Base-by-base conservation (phyloP, 129 eudicot species). In the Tagetes patula region DNA sequence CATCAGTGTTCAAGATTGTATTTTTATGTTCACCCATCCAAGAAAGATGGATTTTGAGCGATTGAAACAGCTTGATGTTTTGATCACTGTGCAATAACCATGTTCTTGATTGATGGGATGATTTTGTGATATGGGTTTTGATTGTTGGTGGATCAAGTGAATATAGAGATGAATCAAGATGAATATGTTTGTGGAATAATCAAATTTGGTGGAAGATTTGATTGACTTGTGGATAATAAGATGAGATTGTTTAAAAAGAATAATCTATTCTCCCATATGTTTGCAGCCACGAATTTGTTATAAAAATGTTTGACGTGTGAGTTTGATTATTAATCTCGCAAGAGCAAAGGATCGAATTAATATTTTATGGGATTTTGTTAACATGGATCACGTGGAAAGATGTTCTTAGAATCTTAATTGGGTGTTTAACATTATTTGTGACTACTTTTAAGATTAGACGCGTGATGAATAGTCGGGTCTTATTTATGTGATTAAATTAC, bases 21-120 rank as follows among this genome's bases (percentile, higher is more conserved):
- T 70, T 53, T 70, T 77, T 52, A 31, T 59, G 47, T 77, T 46
- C 11, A 59, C 82, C 87, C 91, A 85, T 84, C 41, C 65, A 68
- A 48, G 31, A 63, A 73, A 27, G 46, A 13, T 38, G 70, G 1
- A 65, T 54, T 7, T 71, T 71, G 72, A 71, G 6, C 14, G 75
- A 40, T 65, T 8, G 11, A 14, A 45, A 58, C 58, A 45, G 53
- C 34, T 71, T 20, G 27, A 20, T 20, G 27, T 20, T 45, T 50
- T 54, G 34, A 52, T n/a, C 1, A 8, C 37, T 78, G 71, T 33
- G 82, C 5, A 32, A 13, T 33, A 50, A 64, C 14, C 82, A 64
- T 78, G 68, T 27, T 70, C 37, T 60, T 11, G 58, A 20, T 65
- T 39, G 64, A 47, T 30, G 37, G 48, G 47, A 10, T 6, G 46